These are phyloP conservation scores for Pistacia vera DNA, from an alignment of 345 rosid genomes.

Conservation along the genomic window DNA sequence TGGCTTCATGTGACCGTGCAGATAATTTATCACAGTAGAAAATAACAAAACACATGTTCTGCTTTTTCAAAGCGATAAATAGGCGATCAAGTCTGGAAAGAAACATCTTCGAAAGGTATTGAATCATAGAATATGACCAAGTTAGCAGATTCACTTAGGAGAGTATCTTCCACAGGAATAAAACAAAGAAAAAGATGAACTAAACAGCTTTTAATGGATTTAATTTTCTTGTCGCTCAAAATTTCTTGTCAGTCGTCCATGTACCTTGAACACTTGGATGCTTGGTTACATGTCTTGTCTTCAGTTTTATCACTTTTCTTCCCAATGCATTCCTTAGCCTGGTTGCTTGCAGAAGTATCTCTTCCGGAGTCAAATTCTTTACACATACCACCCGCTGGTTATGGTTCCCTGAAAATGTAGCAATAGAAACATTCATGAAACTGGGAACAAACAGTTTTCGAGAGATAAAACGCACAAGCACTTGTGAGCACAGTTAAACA, in stretches of 20 bases:
- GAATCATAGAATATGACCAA: neutral
- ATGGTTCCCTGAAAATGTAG: constrained; percentile 55
- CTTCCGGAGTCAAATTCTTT: constrained; percentile 73
- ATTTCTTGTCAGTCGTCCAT: constrained; percentile 70
- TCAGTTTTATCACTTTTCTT: constrained; percentile 76
- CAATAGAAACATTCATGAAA: neutral
- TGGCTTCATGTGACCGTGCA: no score
- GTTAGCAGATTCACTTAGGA: neutral
- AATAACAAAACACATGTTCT: no score
- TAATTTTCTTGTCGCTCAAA: constrained; percentile 32
- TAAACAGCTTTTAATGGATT: neutral
- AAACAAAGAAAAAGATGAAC: neutral
- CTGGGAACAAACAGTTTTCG: neutral
- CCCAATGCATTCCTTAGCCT: constrained; percentile 80
- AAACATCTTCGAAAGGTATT: neutral
- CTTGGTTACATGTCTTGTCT: constrained; percentile 75
- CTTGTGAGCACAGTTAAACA: no score
- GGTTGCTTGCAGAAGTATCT: constrained; percentile 61
- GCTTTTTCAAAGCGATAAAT: neutral
- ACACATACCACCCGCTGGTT: constrained; percentile 87
- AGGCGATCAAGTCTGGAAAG: neutral
- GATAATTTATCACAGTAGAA: no score
- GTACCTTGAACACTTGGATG: constrained; percentile 93
- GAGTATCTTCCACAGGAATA: neutral
- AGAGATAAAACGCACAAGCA: neutral